phyloP scores from a whole-genome alignment of 1,139 yeast species.

The Saccharomyces hybrid region DNA sequence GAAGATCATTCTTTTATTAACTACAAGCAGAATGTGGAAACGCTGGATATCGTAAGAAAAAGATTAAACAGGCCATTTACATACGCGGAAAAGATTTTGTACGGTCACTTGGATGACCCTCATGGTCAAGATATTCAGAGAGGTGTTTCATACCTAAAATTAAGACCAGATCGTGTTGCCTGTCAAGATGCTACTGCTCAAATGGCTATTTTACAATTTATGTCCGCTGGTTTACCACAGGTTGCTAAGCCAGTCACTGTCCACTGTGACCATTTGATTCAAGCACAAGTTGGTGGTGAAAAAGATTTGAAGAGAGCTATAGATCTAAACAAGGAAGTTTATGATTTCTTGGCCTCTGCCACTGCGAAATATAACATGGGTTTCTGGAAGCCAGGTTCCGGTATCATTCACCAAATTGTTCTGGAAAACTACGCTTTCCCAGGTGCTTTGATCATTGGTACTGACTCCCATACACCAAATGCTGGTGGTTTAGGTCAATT shows the following conservation, averaged over 20 bases:
- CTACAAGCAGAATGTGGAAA: constrained; percentile 74
- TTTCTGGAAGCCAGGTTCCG: constrained; percentile 99
- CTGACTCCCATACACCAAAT: constrained; percentile 98
- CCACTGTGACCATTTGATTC: constrained; percentile 98
- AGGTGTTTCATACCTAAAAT: constrained; percentile 92
- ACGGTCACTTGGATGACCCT: constrained; percentile 95
- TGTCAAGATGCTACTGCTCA: constrained; percentile 99
- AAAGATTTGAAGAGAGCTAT: constrained; percentile 92
- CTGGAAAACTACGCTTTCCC: constrained; percentile 97
- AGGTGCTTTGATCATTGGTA: constrained; percentile 94
- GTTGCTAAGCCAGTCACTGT: constrained; percentile 97
- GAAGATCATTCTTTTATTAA: constrained; percentile 77
- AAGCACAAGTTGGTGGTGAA: constrained; percentile 91
- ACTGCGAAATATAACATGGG: constrained; percentile 97
- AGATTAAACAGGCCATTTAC: constrained; percentile 92
- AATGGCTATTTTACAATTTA: constrained; percentile 97
- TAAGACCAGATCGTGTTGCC: constrained; percentile 98
- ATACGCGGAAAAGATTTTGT: constrained; percentile 92
- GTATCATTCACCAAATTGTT: constrained; percentile 96
- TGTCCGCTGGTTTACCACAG: constrained; percentile 92
- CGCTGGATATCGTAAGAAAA: constrained; percentile 74
- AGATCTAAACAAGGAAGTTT: constrained; percentile 90
- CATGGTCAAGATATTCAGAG: constrained; percentile 91
- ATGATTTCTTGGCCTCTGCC: constrained; percentile 87
- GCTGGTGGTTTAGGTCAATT: constrained; percentile 99